Percentiles rank a stretch among this genome's conserved stretches.
Conservation (phyloP, 805 yeast genomes). For the Barnettozyma vustinii region DNA sequence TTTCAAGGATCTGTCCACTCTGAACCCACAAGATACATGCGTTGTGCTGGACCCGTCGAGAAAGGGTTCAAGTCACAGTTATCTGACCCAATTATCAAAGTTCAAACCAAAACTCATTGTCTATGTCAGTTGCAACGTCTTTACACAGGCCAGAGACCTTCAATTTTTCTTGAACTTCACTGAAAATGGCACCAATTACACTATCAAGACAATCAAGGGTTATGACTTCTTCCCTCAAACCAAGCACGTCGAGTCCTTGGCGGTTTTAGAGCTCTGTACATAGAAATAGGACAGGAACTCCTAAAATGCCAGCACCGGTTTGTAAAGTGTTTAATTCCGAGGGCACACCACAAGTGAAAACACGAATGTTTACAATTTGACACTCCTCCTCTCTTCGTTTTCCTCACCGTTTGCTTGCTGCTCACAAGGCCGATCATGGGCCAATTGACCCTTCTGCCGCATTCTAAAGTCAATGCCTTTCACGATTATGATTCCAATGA, state of each 20-base stretch:
- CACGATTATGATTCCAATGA: neutral
- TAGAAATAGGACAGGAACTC: neutral
- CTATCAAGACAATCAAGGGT: slow-evolving; percentile 75
- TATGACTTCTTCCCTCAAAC: slow-evolving; percentile 96
- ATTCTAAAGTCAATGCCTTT: neutral
- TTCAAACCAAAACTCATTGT: slow-evolving; percentile 80
- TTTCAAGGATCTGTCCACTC: slow-evolving; percentile 51
- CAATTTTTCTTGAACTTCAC: slow-evolving; percentile 70
- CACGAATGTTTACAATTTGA: no score
- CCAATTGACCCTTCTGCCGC: neutral
- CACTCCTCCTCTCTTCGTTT: no score
- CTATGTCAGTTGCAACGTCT: slow-evolving; percentile 93
- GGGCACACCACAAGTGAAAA: neutral
- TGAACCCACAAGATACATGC: slow-evolving; percentile 64
- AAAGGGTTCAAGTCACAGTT: slow-evolving; percentile 87
- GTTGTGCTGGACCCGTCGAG: slow-evolving; percentile 95
- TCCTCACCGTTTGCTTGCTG: neutral
- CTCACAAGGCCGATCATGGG: neutral
- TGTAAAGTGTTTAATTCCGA: neutral
- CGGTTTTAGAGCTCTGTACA: slow-evolving; percentile 41
- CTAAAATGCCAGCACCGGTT: neutral
- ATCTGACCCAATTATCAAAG: slow-evolving; percentile 75
- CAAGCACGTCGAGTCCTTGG: slow-evolving; percentile 83
- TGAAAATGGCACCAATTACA: slow-evolving; percentile 52
- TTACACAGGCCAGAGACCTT: slow-evolving; percentile 94